Conservation (phyloP, 495 filamentous ascomycete genomes). For the Daldinia bambusicola region DNA sequence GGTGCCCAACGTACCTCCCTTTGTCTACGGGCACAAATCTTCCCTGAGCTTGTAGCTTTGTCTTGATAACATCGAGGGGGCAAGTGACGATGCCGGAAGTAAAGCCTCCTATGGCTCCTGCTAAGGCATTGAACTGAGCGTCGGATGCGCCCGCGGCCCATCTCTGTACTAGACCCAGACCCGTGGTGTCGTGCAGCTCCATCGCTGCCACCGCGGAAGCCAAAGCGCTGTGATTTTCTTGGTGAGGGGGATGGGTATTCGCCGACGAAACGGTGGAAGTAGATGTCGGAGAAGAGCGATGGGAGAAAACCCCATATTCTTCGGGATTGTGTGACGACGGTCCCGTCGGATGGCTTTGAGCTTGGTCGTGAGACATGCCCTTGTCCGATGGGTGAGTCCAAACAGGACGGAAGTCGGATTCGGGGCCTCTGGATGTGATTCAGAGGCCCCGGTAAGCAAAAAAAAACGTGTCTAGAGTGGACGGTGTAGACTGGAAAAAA, state of each 20-base stretch:
- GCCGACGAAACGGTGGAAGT: slow-evolving; percentile 40
- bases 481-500: slow-evolving; percentile 29
- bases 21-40: slow-evolving; percentile 66
- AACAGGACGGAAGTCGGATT: slow-evolving; percentile 34
- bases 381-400: slow-evolving; percentile 32
- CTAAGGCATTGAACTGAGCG: slow-evolving; percentile 69
- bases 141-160: slow-evolving; percentile 61
- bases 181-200: slow-evolving; percentile 49
- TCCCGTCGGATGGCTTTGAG: slow-evolving; percentile 50
- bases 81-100: slow-evolving; percentile 95
- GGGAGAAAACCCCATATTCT: slow-evolving; percentile 57
- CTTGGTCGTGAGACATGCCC: slow-evolving; percentile 62
- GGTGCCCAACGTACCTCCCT: slow-evolving; percentile 57
- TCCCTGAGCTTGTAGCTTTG: slow-evolving; percentile 95
- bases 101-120: slow-evolving; percentile 88
- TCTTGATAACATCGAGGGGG: slow-evolving; percentile 98
- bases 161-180: slow-evolving; percentile 66
- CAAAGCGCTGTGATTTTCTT: slow-evolving; percentile 28
- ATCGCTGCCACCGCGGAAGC: slow-evolving; percentile 44
- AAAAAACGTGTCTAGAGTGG: slow-evolving; percentile 17
- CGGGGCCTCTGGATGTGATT: slow-evolving; percentile 41
- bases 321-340: slow-evolving; percentile 46
- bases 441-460: slow-evolving; percentile 45
- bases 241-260: slow-evolving; percentile 28
- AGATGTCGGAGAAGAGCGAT: slow-evolving; percentile 43